Conservation (phyloP, 2,329 filamentous ascomycete species). For the Torrubiellomyces zombiae region DNA sequence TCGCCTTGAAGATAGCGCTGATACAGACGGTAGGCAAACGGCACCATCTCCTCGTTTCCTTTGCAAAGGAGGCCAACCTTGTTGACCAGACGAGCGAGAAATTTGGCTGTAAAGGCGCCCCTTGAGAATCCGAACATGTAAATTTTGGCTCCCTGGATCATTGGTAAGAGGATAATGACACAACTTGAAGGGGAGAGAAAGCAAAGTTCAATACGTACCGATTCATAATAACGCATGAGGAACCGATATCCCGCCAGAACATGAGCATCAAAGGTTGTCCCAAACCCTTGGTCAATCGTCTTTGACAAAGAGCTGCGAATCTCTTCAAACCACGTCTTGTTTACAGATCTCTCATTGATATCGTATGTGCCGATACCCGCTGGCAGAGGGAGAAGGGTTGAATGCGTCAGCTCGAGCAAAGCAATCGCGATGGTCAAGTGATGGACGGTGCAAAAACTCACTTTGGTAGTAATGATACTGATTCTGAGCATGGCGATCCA, state of each 20-base stretch:
- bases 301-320: slow-evolving; percentile 19
- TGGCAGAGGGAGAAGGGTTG: slow-evolving; percentile 6
- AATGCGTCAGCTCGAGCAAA: background rate
- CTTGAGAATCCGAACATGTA: slow-evolving; percentile 38
- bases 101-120: slow-evolving; percentile 35
- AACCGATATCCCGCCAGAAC: slow-evolving; percentile 36
- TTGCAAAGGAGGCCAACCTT: slow-evolving; percentile 30
- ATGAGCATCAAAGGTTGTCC: slow-evolving; percentile 31
- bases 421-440: background rate
- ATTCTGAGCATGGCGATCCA: slow-evolving; percentile 25
- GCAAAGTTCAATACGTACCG: slow-evolving; percentile 16
- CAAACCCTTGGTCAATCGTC: slow-evolving; percentile 25
- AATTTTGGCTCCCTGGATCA: slow-evolving; percentile 26
- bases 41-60: slow-evolving; percentile 36
- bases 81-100: slow-evolving; percentile 33
- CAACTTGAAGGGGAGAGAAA: background rate
- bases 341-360: slow-evolving; percentile 23
- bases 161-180: background rate
- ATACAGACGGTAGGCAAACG: slow-evolving; percentile 29
- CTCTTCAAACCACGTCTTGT: slow-evolving; percentile 18
- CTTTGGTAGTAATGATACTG: slow-evolving; percentile 35
- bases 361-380: slow-evolving; percentile 35
- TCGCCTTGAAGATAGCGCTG: slow-evolving; percentile 23
- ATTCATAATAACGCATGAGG: slow-evolving; percentile 34
- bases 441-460: slow-evolving; percentile 8